Percentiles rank a stretch among this genome's conserved stretches.
Evolutionary conservation across 2,329 filamentous ascomycete genomes (phyloP).

Genomic region (Chrysoporthe cubensis): DNA sequence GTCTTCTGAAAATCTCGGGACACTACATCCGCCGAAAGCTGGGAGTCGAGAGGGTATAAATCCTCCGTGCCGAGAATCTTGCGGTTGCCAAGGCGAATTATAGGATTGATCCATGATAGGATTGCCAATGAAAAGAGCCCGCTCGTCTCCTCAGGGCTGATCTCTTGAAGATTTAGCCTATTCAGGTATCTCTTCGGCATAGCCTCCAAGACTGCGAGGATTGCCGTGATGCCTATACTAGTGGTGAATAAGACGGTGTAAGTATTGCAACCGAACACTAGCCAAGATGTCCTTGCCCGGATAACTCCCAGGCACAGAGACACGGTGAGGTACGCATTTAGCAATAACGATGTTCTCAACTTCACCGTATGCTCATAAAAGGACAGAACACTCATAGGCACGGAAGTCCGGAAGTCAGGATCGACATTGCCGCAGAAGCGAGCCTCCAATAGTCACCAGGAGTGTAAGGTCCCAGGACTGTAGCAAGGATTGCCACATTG

Average conservation of each 20-base stretch:
- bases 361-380: slow-evolving; percentile 38
- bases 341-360: slow-evolving; percentile 45
- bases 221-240: slow-evolving; percentile 34
- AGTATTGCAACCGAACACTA: slow-evolving; percentile 29
- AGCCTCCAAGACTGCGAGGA: slow-evolving; percentile 38
- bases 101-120: slow-evolving; percentile 28
- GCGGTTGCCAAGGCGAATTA: slow-evolving; percentile 22
- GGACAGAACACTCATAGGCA: slow-evolving; percentile 39
- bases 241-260: slow-evolving; percentile 28
- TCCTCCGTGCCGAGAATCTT: slow-evolving; percentile 19
- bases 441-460: slow-evolving; percentile 12
- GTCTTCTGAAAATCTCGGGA: neutral
- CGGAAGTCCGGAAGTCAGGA: slow-evolving; percentile 32
- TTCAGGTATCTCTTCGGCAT: slow-evolving; percentile 1
- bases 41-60: slow-evolving; percentile 29
- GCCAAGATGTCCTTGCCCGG: slow-evolving; percentile 47
- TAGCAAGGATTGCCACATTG: slow-evolving; percentile 3
- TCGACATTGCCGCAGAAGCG: slow-evolving; percentile 30
- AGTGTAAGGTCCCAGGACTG: neutral
- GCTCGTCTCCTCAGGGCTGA: slow-evolving; percentile 29
- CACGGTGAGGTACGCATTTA: slow-evolving; percentile 46
- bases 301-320: slow-evolving; percentile 48
- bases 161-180: neutral
- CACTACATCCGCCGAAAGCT: slow-evolving; percentile 31
- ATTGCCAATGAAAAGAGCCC: slow-evolving; percentile 33